Evolutionary conservation across 2,329 filamentous ascomycete genomes (phyloP).

Genomic region (Colletotrichum neosansevieriae): DNA sequence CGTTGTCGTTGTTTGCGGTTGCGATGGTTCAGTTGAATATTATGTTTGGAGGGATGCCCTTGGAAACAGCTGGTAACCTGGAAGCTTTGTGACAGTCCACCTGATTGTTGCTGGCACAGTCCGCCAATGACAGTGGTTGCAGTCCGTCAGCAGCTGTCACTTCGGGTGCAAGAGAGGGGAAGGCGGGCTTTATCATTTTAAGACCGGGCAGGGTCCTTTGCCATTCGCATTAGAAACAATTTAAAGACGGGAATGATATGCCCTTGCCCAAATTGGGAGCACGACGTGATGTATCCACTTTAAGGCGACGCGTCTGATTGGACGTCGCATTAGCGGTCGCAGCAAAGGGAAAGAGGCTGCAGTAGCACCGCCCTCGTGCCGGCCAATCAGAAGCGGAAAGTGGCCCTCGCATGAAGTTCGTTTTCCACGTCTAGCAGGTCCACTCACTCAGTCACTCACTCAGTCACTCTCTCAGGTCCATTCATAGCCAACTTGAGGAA

Average conservation of each 20-base stretch:
- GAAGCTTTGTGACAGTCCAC: background rate
- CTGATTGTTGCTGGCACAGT: too few species aligned
- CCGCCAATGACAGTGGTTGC: constrained; percentile 4
- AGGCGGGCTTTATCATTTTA: too few species aligned
- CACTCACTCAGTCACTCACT: background rate
- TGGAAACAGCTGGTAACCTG: background rate
- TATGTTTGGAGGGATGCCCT: too few species aligned
- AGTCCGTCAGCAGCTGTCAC: constrained; percentile 2
- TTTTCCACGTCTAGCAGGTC: background rate
- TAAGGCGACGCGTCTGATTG: constrained; percentile 33
- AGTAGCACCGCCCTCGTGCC: constrained; percentile 23
- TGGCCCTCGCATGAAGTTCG: constrained; percentile 27
- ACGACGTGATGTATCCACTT: background rate
- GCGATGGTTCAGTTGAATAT: too few species aligned
- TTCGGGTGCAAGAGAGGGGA: background rate
- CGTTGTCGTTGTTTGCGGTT: too few species aligned
- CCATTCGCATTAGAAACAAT: background rate
- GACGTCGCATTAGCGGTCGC: constrained; percentile 6
- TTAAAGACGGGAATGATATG: too few species aligned
- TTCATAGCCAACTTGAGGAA: background rate
- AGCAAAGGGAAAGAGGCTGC: constrained; percentile 25
- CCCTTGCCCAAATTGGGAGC: constrained; percentile 10
- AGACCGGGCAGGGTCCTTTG: background rate
- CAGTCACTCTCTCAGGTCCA: background rate
- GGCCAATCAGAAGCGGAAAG: constrained; percentile 16